A percentile compares a stretch with the other conserved stretches of the same genome.
phyloP scores from a whole-genome alignment of 2,329 filamentous ascomycete species.

The Trichoderma atrobrunneum region DNA sequence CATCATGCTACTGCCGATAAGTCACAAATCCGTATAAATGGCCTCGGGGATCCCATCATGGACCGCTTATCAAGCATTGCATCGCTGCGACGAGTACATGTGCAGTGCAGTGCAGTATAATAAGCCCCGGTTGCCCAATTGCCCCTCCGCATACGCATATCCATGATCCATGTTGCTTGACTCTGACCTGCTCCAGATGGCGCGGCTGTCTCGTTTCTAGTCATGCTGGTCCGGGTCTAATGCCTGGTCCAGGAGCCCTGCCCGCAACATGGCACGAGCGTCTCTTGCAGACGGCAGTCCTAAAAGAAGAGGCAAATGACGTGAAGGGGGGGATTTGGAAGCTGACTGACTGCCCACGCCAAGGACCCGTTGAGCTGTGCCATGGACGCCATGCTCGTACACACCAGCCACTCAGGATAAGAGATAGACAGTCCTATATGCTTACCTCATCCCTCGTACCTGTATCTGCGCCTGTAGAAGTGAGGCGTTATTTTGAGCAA shows the following conservation, averaged over 20 bases:
- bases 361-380: background rate
- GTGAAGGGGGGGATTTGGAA: background rate
- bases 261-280: background rate
- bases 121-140: constrained; percentile 1
- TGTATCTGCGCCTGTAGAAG: background rate
- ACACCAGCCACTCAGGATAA: background rate
- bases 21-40: background rate
- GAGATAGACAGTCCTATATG: background rate
- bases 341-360: background rate
- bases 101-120: background rate
- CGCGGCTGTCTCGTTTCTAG: background rate
- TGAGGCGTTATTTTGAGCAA: background rate
- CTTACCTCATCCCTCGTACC: background rate
- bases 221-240: background rate
- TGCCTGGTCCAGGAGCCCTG: background rate
- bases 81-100: background rate
- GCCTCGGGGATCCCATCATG: background rate
- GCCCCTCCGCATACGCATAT: background rate
- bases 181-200: background rate
- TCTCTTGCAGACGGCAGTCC: background rate
- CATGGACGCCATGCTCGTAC: background rate
- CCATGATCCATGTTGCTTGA: background rate
- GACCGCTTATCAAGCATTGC: background rate
- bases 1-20: background rate
- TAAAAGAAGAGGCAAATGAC: background rate